Evolutionary conservation across 1,284 basidiomycete species (phyloP).

Genomic region (Porodaedalea pini): DNA sequence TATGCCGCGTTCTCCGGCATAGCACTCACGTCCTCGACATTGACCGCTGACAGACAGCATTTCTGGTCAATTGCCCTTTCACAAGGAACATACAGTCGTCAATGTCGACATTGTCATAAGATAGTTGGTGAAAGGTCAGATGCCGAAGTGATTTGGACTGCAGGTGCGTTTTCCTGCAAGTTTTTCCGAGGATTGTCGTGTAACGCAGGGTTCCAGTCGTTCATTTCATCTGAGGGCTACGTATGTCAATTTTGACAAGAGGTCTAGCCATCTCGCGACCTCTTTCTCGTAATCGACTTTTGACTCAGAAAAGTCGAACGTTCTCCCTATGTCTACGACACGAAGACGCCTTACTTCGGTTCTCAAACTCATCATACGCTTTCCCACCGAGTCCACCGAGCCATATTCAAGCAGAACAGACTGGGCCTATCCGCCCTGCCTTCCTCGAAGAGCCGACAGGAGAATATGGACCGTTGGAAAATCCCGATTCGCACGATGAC

Average conservation of each 20-base stretch:
- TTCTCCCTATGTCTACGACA: neutral
- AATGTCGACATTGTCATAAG: too few species aligned
- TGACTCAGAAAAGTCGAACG: neutral
- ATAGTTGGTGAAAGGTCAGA: neutral
- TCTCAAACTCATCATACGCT: neutral
- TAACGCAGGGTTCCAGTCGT: neutral
- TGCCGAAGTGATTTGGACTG: neutral
- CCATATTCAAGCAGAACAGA: neutral
- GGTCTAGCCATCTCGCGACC: neutral
- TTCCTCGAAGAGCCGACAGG: constrained; percentile 13
- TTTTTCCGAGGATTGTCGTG: neutral
- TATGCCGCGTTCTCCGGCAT: too few species aligned
- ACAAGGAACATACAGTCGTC: too few species aligned
- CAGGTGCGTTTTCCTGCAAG: neutral
- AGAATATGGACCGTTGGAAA: constrained; percentile 12
- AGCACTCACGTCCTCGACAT: too few species aligned
- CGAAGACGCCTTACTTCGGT: neutral
- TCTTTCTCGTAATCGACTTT: neutral
- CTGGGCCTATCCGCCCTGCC: neutral
- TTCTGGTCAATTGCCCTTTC: too few species aligned
- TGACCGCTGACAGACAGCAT: too few species aligned
- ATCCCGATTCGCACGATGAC: neutral
- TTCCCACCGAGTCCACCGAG: neutral
- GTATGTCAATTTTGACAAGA: constrained; percentile 18
- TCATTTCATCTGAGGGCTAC: constrained; percentile 9